Base-by-base conservation (phyloP, 129 eudicot species). In the Flaveria trinervia region DNA sequence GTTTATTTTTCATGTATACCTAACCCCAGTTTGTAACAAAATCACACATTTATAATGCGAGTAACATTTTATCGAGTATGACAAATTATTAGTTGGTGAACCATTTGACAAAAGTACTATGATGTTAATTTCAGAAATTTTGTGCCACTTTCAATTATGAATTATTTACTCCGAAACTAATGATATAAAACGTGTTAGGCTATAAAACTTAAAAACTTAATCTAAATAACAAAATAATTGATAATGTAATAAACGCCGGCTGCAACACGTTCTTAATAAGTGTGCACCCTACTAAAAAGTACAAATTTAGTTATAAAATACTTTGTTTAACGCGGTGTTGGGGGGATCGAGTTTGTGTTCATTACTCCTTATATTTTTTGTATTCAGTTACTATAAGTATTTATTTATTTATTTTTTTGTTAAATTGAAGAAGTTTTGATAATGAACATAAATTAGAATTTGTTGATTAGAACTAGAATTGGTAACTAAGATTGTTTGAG, bases 231-330 rank as follows among this genome's bases (percentile, higher is more conserved):
- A 11, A 59, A 59, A 59, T 33, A 23, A 59, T 1, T 22, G 8
- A 59, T 23, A 23, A 23, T 60, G 25, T 12, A 60, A 23, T 25
- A 57, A 7, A 57, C 20, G 66, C 66, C 66, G 39, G 41, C 66
- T 60, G 39, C 41, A 60, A 60, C 66, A 60, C 66, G 66, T 25
- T 60, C 66, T 60, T 23, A 60, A 60, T 23, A 23, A 9, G 66
- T 60, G 66, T 60, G 66, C 66, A 56, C 3, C 59, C 59, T 18
- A 52, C 59, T 52, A 52, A 52, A 52, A 52, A 7, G 59, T 52
- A 52, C 59, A 0, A 22, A 56, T 18, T 56, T 18, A 18, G 12
- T 56, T 56, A 9, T 4, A 60, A 18, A 10, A 60, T 12, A 8
- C 10, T 13, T 23, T 11, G 66, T 60, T 41, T 60, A 60, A 25